Conservation (phyloP, 371 early-diverging fungal genomes). For the Syncephalastrum sp. region DNA sequence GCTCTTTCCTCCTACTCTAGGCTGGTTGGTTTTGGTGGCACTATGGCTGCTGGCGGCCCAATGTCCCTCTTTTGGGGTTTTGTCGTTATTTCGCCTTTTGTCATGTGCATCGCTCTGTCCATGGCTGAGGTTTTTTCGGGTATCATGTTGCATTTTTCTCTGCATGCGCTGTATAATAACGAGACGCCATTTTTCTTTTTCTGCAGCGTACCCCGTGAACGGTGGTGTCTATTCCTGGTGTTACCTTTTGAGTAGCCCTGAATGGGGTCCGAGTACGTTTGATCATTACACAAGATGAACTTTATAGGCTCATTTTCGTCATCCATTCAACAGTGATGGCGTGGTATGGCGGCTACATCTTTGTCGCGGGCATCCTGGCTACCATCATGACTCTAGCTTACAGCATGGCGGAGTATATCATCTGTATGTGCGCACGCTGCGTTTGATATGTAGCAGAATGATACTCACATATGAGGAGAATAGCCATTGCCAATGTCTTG, state of each 20-base stretch:
- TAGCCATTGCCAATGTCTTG: slow-evolving; percentile 19
- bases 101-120: slow-evolving; percentile 32
- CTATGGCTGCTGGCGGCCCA: slow-evolving; percentile 31
- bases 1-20: not conserved
- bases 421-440: slow-evolving; percentile 9
- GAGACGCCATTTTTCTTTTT: too few species aligned
- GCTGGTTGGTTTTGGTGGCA: slow-evolving; percentile 25
- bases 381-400: slow-evolving; percentile 33
- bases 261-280: slow-evolving; percentile 40
- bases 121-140: slow-evolving; percentile 43
- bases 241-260: slow-evolving; percentile 24
- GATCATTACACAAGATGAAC: not conserved
- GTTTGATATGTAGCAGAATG: too few species aligned
- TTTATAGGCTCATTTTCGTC: not conserved
- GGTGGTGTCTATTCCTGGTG: slow-evolving; percentile 36
- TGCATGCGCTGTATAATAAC: too few species aligned
- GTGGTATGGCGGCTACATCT: slow-evolving; percentile 34
- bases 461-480: not conserved
- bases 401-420: slow-evolving; percentile 24
- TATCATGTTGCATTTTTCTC: not conserved
- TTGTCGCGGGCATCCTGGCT: slow-evolving; percentile 27
- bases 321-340: slow-evolving; percentile 31
- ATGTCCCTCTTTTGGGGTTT: slow-evolving; percentile 30
- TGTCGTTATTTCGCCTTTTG: slow-evolving; percentile 31
- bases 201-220: slow-evolving; percentile 23